A percentile compares a stretch with the other conserved stretches of the same genome.
Conservation (phyloP, 2,329 filamentous ascomycete genomes). For the Arthroderma sp. region DNA sequence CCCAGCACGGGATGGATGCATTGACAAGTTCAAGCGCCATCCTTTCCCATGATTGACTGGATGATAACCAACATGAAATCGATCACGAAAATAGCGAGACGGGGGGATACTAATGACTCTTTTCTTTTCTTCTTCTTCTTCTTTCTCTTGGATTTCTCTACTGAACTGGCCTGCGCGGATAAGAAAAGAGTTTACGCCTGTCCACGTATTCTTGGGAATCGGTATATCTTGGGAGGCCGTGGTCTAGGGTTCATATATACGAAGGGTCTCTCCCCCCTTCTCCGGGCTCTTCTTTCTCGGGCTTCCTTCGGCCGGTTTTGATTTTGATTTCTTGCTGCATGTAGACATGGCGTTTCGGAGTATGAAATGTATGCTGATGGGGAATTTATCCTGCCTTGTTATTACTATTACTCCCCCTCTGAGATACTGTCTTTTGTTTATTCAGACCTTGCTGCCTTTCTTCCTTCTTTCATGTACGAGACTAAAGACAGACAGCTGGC, state of each 20-base stretch:
- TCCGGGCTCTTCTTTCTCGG: neutral
- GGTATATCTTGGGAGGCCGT: neutral
- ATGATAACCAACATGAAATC: constrained; percentile 8
- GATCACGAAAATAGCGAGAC: constrained; percentile 8
- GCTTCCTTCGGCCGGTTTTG: neutral
- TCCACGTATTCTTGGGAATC: neutral
- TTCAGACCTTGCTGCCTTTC: too few species aligned
- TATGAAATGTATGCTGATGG: constrained; percentile 1
- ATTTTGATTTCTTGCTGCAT: neutral
- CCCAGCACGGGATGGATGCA: neutral
- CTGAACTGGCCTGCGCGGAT: neutral
- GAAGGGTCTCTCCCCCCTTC: neutral
- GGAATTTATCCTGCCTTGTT: neutral
- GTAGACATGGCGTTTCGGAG: constrained; percentile 5
- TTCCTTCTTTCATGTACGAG: too few species aligned
- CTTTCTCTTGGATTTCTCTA: neutral
- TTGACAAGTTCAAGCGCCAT: neutral
- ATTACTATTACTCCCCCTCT: neutral
- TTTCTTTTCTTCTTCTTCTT: neutral
- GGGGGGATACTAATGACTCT: neutral
- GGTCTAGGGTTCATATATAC: constrained; percentile 3
- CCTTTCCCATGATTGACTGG: neutral
- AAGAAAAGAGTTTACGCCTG: neutral
- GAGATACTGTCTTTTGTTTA: too few species aligned
- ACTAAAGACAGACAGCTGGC: too few species aligned